Percentiles rank a stretch among this genome's conserved stretches.
Conservation (phyloP, 2,329 filamentous ascomycete species). For the Pseudocercospora macadamiae region DNA sequence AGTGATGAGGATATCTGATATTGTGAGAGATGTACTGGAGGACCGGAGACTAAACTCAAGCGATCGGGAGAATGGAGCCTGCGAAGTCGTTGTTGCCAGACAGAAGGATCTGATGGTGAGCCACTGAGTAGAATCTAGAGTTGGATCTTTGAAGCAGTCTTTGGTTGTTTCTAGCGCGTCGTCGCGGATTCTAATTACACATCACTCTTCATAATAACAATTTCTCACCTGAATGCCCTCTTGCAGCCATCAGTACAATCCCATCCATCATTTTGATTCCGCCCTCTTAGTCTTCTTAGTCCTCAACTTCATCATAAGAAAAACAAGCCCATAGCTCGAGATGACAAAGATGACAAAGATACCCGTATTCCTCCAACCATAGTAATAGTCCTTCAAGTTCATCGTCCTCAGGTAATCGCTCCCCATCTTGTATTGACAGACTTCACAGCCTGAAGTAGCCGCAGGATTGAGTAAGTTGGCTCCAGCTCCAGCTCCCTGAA, state of each 20-base stretch:
- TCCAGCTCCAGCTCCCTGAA: conserved; percentile 50
- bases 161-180: not conserved
- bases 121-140: not conserved
- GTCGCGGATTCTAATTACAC: not conserved
- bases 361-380: conserved; percentile 67
- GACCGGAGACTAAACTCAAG: not conserved
- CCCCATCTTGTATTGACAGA: conserved; percentile 63
- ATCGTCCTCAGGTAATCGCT: conserved; percentile 62
- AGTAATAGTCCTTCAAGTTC: conserved; percentile 63
- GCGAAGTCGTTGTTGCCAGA: not conserved
- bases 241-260: not conserved
- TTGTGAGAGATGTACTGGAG: not conserved
- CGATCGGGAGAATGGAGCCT: not conserved
- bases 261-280: conserved; percentile 24
- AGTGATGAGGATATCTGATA: not conserved
- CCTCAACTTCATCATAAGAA: conserved; percentile 38
- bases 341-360: conserved; percentile 59
- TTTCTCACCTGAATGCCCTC: not conserved
- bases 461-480: conserved; percentile 61
- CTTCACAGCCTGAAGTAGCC: conserved; percentile 57
- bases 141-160: not conserved
- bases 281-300: conserved; percentile 47
- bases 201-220: not conserved
- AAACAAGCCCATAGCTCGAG: conserved; percentile 12
- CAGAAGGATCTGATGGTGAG: not conserved